phyloP scores from a whole-genome alignment of 352 stramenopile species.

The Globisporangium nodosum region DNA sequence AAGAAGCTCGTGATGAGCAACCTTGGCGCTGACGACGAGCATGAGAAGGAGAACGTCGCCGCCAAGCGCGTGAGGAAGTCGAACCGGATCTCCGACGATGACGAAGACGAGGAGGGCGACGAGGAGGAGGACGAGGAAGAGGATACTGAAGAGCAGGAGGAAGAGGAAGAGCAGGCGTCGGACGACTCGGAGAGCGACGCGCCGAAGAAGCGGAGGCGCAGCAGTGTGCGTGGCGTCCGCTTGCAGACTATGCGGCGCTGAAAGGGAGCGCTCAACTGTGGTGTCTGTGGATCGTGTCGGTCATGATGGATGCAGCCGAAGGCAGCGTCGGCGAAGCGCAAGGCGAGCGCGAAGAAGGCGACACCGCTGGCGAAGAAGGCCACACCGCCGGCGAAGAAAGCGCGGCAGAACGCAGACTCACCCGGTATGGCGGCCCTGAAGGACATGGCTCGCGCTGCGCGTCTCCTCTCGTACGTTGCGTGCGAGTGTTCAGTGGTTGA shows the following conservation, averaged over 20 bases:
- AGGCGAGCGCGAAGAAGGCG: constrained; percentile 14
- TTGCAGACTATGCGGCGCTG: too few species aligned
- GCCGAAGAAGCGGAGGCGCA: constrained; percentile 7
- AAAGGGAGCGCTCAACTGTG: too few species aligned
- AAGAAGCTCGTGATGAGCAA: constrained; percentile 13
- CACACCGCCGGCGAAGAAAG: constrained; percentile 19
- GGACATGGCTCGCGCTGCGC: constrained; percentile 57
- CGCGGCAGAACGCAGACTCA: constrained; percentile 22
- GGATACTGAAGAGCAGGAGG: constrained; percentile 18
- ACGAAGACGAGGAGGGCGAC: constrained; percentile 15
- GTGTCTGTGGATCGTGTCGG: too few species aligned
- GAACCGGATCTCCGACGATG: constrained; percentile 34
- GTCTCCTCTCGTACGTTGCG: constrained; percentile 56
- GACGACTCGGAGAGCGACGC: constrained; percentile 4
- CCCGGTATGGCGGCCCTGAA: constrained; percentile 57
- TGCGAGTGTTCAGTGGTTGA: constrained; percentile 1
- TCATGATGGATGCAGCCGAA: constrained; percentile 1
- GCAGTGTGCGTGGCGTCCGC: neutral
- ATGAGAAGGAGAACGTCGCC: neutral
- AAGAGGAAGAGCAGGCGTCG: constrained; percentile 10
- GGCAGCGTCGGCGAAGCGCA: constrained; percentile 2
- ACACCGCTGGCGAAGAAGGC: constrained; percentile 19
- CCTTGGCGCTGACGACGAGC: constrained; percentile 5
- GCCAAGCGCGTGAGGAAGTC: constrained; percentile 11
- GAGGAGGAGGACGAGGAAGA: constrained; percentile 18